A percentile compares a stretch with the other conserved stretches of the same genome.
These are phyloP conservation scores for Didymella exigua DNA, from an alignment of 2,329 filamentous ascomycete species.

Conservation along the genomic window DNA sequence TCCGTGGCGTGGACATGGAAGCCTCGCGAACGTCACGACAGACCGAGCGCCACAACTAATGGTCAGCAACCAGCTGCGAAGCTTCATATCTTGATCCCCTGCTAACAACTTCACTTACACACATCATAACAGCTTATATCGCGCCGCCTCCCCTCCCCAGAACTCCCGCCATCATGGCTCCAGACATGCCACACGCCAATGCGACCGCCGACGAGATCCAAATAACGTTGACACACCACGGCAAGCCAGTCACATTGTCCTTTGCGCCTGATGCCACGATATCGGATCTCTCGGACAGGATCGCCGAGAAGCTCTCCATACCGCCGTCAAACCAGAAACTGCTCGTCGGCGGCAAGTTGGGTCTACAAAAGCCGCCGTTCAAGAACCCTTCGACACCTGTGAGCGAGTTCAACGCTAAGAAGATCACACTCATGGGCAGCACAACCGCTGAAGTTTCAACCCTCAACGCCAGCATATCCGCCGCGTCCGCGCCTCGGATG, in stretches of 20 bases:
- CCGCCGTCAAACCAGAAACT: constrained; percentile 71
- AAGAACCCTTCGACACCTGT: constrained; percentile 62
- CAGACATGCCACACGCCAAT: constrained; percentile 17
- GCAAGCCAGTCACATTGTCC: constrained; percentile 55
- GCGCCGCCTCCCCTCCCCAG: neutral
- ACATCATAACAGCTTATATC: constrained; percentile 11
- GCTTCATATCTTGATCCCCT: constrained; percentile 37
- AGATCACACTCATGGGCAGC: constrained; percentile 69
- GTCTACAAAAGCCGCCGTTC: constrained; percentile 69
- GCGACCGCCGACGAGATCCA: constrained; percentile 27
- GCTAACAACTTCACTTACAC: constrained; percentile 32
- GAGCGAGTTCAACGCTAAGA: constrained; percentile 59
- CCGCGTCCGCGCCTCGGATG: constrained; percentile 49
- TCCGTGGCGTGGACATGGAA: constrained; percentile 41
- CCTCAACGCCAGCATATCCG: constrained; percentile 51
- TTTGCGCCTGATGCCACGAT: constrained; percentile 60
- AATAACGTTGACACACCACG: constrained; percentile 62
- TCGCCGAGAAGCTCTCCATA: constrained; percentile 63
- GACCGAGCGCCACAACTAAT: constrained; percentile 21
- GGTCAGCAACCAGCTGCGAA: constrained; percentile 30
- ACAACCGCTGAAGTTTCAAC: constrained; percentile 65
- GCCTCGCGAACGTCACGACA: constrained; percentile 44
- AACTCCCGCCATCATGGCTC: constrained; percentile 18
- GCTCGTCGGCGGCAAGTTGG: constrained; percentile 66
- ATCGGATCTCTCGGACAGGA: constrained; percentile 63